These are phyloP conservation scores for Ulota crispa DNA, from an alignment of 225 moss, liverwort and hornwort species.

Conservation along the genomic window DNA sequence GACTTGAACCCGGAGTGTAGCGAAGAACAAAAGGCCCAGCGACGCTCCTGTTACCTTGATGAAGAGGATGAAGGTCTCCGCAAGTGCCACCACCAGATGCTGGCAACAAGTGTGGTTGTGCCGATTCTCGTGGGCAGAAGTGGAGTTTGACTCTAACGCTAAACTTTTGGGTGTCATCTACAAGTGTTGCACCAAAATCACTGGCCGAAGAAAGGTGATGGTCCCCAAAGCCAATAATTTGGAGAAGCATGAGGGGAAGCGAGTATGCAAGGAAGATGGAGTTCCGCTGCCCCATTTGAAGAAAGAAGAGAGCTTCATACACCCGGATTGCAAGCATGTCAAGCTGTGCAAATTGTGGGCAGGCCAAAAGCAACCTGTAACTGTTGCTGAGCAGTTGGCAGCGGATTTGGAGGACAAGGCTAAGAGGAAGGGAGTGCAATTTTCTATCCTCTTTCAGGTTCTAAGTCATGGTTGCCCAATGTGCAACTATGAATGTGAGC, in stretches of 20 bases:
- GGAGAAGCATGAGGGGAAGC: background rate
- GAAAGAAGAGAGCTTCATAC: background rate
- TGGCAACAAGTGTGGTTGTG: background rate
- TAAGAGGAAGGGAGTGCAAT: too few relatives aligned
- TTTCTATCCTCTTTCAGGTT: too few relatives aligned
- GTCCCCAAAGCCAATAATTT: background rate
- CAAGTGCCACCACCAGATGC: rapidly evolving
- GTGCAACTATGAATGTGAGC: too few relatives aligned
- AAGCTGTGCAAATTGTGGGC: background rate
- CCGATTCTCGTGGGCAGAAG: rapidly evolving
- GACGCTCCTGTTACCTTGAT: background rate
- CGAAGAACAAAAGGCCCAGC: too few relatives aligned
- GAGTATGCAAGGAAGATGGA: rapidly evolving
- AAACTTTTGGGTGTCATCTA: rapidly evolving
- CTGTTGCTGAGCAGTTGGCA: rapidly evolving
- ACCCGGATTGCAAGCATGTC: rapidly evolving
- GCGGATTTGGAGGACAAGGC: too few relatives aligned
- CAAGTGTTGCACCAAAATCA: rapidly evolving
- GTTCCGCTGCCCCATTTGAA: background rate
- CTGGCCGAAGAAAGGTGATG: rapidly evolving
- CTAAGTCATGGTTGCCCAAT: too few relatives aligned
- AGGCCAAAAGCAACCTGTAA: rapidly evolving
- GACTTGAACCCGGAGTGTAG: too few relatives aligned
- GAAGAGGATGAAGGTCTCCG: background rate
- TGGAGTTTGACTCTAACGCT: rapidly evolving